phyloP scores from a whole-genome alignment of 2,329 filamentous ascomycete species.

The Trichoderma gracile region DNA sequence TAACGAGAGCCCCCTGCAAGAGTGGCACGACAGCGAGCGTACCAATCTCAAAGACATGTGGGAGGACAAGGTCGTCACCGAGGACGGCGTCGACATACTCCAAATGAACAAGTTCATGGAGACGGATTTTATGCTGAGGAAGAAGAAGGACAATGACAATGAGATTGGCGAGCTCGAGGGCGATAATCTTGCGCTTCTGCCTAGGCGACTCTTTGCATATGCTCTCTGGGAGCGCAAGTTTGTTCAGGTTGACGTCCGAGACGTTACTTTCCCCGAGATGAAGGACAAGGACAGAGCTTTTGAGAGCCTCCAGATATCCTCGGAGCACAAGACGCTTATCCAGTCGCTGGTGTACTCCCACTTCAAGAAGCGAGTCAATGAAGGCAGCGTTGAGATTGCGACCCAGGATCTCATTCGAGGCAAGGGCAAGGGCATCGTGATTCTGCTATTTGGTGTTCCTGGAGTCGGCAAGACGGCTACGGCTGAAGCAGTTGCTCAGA shows the following conservation, averaged over 20 bases:
- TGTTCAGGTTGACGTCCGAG: conserved; percentile 41
- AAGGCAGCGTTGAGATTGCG: conserved; percentile 18
- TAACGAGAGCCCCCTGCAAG: conserved; percentile 14
- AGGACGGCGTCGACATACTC: conserved; percentile 11
- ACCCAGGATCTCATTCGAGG: conserved; percentile 46
- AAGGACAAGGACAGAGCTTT: conserved; percentile 41
- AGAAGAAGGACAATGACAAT: conserved; percentile 13
- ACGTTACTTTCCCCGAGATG: conserved; percentile 38
- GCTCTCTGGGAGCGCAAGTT: conserved; percentile 45
- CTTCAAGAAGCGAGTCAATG: conserved; percentile 19
- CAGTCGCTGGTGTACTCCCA: conserved; percentile 23
- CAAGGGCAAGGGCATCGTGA: conserved; percentile 37
- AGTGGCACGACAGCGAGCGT: conserved; percentile 16
- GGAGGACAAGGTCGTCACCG: conserved; percentile 15
- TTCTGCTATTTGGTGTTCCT: conserved; percentile 38
- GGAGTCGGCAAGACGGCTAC: conserved; percentile 40
- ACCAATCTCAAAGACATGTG: conserved; percentile 14
- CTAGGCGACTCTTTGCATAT: conserved; percentile 46
- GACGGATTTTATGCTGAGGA: conserved; percentile 3
- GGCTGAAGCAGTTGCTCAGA: conserved; percentile 31
- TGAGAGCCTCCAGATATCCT: conserved; percentile 12
- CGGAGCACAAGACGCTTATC: conserved; percentile 20
- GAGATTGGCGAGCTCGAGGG: conserved; percentile 30
- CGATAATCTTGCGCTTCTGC: conserved; percentile 40
- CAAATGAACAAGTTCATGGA: conserved; percentile 18